Percentiles rank a stretch among this genome's conserved stretches.
Conservation (phyloP, 176 grass and related monocot genomes). For the Carex myosuroides region DNA sequence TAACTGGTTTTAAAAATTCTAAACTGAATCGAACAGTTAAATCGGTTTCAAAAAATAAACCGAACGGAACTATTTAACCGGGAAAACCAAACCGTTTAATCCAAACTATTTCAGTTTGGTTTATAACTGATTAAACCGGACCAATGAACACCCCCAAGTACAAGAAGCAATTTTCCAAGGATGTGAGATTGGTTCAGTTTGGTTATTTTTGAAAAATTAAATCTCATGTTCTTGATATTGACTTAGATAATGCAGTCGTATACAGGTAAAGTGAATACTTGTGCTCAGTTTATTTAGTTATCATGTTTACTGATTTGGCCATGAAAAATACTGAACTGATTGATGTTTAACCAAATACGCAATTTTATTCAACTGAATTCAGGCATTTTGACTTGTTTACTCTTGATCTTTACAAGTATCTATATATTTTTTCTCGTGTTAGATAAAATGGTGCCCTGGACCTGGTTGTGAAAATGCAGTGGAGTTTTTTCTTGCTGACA, state of each 20-base stretch:
- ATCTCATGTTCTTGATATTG: neutral
- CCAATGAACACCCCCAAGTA: no score
- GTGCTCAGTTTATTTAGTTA: neutral
- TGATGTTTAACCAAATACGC: neutral
- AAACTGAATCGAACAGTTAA: no score
- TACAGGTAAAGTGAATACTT: neutral
- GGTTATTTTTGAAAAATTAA: neutral
- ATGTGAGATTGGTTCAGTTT: neutral
- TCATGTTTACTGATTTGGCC: constrained; percentile 13
- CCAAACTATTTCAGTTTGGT: no score
- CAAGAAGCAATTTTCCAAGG: neutral
- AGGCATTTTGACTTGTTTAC: neutral
- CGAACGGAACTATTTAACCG: no score
- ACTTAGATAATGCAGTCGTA: neutral
- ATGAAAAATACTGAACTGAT: neutral
- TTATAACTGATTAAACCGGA: no score
- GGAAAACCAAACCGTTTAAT: no score
- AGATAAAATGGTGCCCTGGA: constrained; percentile 97
- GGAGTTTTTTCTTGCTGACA: constrained; percentile 51
- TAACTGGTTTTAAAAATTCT: no score
- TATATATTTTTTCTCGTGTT: constrained; percentile 6
- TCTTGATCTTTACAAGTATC: constrained; percentile 9
- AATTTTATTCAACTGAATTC: neutral
- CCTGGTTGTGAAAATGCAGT: constrained; percentile 85
- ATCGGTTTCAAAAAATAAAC: no score